Evolutionary conservation across 2,329 filamentous ascomycete species (phyloP), one percentile per base, ranked within the genome.

Genomic region (Phyllosticta capitalensis): DNA sequence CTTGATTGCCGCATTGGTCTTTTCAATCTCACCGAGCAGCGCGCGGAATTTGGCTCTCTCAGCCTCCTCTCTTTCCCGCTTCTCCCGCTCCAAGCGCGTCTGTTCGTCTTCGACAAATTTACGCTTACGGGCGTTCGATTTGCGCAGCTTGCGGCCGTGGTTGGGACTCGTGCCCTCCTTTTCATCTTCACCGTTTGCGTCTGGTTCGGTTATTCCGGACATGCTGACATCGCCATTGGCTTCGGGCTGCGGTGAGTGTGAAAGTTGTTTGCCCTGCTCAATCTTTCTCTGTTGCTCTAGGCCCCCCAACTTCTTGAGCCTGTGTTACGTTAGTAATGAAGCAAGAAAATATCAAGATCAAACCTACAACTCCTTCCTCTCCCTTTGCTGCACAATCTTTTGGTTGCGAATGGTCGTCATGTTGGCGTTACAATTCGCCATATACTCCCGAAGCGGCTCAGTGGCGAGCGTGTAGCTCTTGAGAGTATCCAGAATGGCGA

Each of bases 391-490:
- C 64, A 95, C 90, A 62, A 96, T 96, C 76, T 96, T 96, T 70
- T 95, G 89, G 73, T 99, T 99, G 55, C 94, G 86, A 68, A 95
- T 90, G 58, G 86, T 84, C 1, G 94, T 99, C 92, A 97, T 96
- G 58, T 90, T 89, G 68, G 92, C 89, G 64, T 88, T 90, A 74
- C 92, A 95, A 63, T 92, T 87, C 65, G 96, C 90, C 79, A 99
- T 88, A 70, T 95, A 95, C 17, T 84, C 86, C 57, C 92, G 86
- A 65, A 97, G 83, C 1, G 88, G 86, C 70, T 90, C 92, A 0
- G 94, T 96, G 67, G 91, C 87, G 59, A 92, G 81, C 1, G 89
- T 92, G 62, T 97, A 79, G 78, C 92, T 86, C 71, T 90, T 90
- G 59, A 96, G 83, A 38, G 95, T 87, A 69, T 96, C 88, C 52